Evolutionary conservation across 192 early-diverging fungal genomes (phyloP).

Genomic region (Rhizophagus prolifer): DNA sequence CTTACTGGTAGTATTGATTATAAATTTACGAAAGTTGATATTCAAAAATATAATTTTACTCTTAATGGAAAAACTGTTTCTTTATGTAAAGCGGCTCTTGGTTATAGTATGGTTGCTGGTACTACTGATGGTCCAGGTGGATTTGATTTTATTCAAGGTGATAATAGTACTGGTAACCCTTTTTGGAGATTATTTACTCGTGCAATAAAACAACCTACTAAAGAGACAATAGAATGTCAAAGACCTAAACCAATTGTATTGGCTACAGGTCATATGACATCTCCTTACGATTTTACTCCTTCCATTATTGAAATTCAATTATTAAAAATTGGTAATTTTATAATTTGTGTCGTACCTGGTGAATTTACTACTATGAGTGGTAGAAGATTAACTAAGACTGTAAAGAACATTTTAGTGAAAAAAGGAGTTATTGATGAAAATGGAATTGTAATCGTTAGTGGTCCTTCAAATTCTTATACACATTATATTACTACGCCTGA

Average conservation of each 20-base stretch:
- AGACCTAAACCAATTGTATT: conserved; percentile 56
- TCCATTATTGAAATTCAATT: conserved; percentile 51
- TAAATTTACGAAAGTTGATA: conserved; percentile 30
- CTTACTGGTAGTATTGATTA: conserved; percentile 31
- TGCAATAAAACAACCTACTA: conserved; percentile 23
- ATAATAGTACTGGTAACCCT: conserved; percentile 23
- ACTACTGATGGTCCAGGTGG: conserved; percentile 55
- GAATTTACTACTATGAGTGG: conserved; percentile 70
- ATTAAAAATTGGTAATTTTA: conserved; percentile 39
- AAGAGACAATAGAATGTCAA: conserved; percentile 48
- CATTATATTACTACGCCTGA: conserved; percentile 53
- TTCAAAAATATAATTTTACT: conserved; percentile 18
- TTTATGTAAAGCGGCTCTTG: conserved; percentile 37
- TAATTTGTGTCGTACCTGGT: conserved; percentile 52
- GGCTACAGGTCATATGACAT: conserved; percentile 53
- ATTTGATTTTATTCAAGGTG: background rate
- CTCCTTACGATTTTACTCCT: conserved; percentile 55
- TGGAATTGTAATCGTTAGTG: conserved; percentile 50
- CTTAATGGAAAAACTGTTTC: conserved; percentile 14
- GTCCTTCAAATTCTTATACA: conserved; percentile 38
- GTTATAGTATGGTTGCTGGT: conserved; percentile 47
- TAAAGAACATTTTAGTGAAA: conserved; percentile 33
- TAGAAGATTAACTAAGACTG: conserved; percentile 34
- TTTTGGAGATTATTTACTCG: conserved; percentile 35
- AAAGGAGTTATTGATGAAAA: conserved; percentile 41